Evolutionary conservation across 2,329 filamentous ascomycete genomes (phyloP), one percentile per base, ranked within the genome.

Genomic region (Xylaria sp.): DNA sequence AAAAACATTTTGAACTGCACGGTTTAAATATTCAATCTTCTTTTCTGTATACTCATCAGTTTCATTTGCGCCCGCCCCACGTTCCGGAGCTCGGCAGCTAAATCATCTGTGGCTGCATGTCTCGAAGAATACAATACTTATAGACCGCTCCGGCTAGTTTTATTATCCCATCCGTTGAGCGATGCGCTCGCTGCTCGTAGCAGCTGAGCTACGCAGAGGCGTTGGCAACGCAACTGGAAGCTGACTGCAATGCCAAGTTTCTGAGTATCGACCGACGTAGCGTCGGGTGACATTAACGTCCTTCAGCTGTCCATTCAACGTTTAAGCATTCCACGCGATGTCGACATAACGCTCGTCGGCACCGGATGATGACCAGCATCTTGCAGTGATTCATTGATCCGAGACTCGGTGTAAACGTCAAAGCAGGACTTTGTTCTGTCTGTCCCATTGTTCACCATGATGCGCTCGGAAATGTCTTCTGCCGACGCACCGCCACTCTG

Each of bases 81-180:
- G 55, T 50, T 60, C 56, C 8, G 52, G 57, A 48, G 58, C 52
- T 66, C 66, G 52, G 66, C 44, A 52, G 46, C 31, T 37, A 5
- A 6, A 6, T 6, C 28, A 41, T 25, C 23, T 31, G 7, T 15
- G 15, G 25, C 25, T 34, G 15, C 2, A 7, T 46, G 13, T 46
- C 41, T 18, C 2, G 10, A 34, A 34, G 31, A 3, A 25, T 25
- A 25, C 23, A 34, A 9, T 34, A 34, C 31, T 34, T 7, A 34
- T 34, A 34, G 31, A 34, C 31, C 31, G 31, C 31, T 18, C 18
- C 41, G 18, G 13, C 41, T 18, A 28, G 13, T 15, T 15, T 34
- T 6, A 9, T 34, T 34, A 34, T 54, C 10, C 51, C 4, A 31
- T 54, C 13, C 34, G 28, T 28, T 3, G 28, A 9, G 41, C 34